Evolutionary conservation across 23 red algal genomes (phyloP).

Genomic region (Pyropia yezoensis): DNA sequence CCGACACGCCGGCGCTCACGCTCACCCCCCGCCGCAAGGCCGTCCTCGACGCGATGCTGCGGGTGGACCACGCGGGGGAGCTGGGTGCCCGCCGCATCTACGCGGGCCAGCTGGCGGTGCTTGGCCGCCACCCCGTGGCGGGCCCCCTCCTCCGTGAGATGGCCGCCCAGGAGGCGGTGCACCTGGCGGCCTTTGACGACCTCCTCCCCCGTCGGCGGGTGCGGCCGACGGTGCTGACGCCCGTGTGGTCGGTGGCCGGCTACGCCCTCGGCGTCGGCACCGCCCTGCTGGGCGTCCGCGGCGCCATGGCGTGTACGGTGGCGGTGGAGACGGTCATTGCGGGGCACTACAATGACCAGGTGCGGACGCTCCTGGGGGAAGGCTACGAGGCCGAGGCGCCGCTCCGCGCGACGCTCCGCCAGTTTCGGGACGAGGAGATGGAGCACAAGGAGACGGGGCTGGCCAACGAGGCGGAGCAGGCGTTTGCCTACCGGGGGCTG

Average conservation of each 20-base stretch:
- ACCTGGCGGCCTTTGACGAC: slow-evolving; percentile 66
- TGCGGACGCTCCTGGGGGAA: slow-evolving; percentile 51
- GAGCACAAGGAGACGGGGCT: slow-evolving; percentile 97
- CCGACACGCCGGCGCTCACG: no score
- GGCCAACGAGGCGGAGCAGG: slow-evolving; percentile 66
- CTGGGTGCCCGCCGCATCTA: slow-evolving; percentile 94
- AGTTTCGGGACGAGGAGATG: slow-evolving; percentile 97
- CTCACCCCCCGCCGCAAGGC: slow-evolving; percentile 7
- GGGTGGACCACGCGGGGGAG: slow-evolving; percentile 95
- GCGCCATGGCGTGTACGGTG: slow-evolving; percentile 98
- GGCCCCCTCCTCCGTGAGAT: slow-evolving; percentile 78
- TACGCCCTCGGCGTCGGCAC: slow-evolving; percentile 79
- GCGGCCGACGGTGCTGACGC: slow-evolving; percentile 83
- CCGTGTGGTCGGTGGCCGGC: slow-evolving; percentile 87
- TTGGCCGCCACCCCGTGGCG: slow-evolving; percentile 58
- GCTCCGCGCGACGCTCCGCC: slow-evolving; percentile 52
- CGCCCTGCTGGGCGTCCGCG: slow-evolving; percentile 76
- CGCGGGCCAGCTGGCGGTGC: slow-evolving; percentile 83
- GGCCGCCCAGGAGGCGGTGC: slow-evolving; percentile 87
- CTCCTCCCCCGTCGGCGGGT: slow-evolving; percentile 68
- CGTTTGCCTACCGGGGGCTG: slow-evolving; percentile 62
- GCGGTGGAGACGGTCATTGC: slow-evolving; percentile 97
- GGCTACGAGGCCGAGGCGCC: slow-evolving; percentile 44
- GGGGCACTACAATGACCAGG: slow-evolving; percentile 94
- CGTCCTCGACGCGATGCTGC: slow-evolving; percentile 77